A percentile compares a stretch with the other conserved stretches of the same genome.
These are phyloP conservation scores for Aureococcus anophagefferens DNA, from an alignment of 108 stramenopile genomes.

Conservation along the genomic window DNA sequence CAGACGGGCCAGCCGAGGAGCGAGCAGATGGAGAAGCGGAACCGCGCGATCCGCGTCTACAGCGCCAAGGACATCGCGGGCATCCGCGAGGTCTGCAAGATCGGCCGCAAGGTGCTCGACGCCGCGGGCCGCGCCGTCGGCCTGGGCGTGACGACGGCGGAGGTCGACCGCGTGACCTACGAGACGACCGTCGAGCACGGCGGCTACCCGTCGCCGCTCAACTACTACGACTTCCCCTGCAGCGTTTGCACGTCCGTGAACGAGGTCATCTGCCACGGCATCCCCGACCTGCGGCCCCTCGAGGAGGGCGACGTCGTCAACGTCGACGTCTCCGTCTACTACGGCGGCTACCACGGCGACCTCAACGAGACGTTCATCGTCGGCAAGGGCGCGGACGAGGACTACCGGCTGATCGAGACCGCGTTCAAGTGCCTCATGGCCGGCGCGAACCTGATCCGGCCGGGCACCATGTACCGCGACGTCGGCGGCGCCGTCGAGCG, in stretches of 20 bases:
- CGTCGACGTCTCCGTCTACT: conserved; percentile 89
- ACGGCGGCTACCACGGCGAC: conserved; percentile 92
- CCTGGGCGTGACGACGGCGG: conserved; percentile 92
- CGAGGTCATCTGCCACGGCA: conserved; percentile 91
- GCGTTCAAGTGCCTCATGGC: conserved; percentile 63
- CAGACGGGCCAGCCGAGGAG: conserved; percentile 53
- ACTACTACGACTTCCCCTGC: conserved; percentile 96
- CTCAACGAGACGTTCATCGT: conserved; percentile 91
- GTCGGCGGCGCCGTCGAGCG: conserved; percentile 80
- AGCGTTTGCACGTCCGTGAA: conserved; percentile 92
- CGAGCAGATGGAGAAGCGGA: conserved; percentile 52
- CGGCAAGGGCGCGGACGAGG: conserved; percentile 77
- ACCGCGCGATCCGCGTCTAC: conserved; percentile 66
- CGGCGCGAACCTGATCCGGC: conserved; percentile 65
- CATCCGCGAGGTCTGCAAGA: conserved; percentile 77
- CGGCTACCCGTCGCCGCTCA: conserved; percentile 93
- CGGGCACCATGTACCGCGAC: conserved; percentile 74
- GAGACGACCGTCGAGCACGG: conserved; percentile 77
- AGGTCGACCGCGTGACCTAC: conserved; percentile 89
- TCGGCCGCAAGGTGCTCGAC: conserved; percentile 93
- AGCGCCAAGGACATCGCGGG: conserved; percentile 68
- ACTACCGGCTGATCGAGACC: conserved; percentile 53
- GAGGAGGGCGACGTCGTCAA: conserved; percentile 96
- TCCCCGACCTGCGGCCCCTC: conserved; percentile 76
- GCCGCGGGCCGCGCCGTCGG: conserved; percentile 69